Evolutionary conservation across 192 early-diverging fungal species (phyloP), one percentile per base, ranked within the genome.

Genomic region (Paraglomus brasilianum): DNA sequence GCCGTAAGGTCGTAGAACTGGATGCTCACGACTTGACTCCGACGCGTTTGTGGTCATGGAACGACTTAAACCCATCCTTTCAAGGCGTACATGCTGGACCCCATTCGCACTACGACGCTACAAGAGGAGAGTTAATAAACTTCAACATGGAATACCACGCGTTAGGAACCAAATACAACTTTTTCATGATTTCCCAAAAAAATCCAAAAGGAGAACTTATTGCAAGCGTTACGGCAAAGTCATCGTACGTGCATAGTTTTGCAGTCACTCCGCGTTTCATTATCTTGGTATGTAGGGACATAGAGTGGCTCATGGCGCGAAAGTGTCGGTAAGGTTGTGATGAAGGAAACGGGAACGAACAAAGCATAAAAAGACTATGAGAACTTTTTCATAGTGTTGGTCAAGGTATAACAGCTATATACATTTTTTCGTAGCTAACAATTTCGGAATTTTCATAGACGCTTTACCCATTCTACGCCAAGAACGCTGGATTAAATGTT

Each of bases 231-330:
- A 72, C 70, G 7, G 86, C 88, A 22, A 86, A 85, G 52, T 80
- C 88, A 14, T 87, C 86, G 5, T 83, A 90, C 66, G 80, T 92
- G 39, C 90, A 92, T 73, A 89, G 87, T 43, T 93, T 94, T 78
- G 80, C 87, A 0, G 74, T 90, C 22, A 94, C 93, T 0, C 83
- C 78, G 8, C 79, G 85, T 40, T 92, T 91, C 68, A 81, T 94
- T 8, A 76, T 94, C 30, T 76, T 92, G 45, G 88, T 86, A 51
- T 76, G 74, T 58, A 43, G 43, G 11, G 69, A n/a, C n/a, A n/a
- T n/a, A n/a, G n/a, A n/a, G n/a, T n/a, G n/a, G n/a, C n/a, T n/a
- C n/a, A n/a, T n/a, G n/a, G n/a, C n/a, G n/a, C n/a, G n/a, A n/a
- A n/a, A n/a, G n/a, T n/a, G n/a, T n/a, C n/a, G n/a, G n/a, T n/a